Base-by-base conservation (phyloP, 768 basidiomycete genomes). In the Kwoniella sp. region DNA sequence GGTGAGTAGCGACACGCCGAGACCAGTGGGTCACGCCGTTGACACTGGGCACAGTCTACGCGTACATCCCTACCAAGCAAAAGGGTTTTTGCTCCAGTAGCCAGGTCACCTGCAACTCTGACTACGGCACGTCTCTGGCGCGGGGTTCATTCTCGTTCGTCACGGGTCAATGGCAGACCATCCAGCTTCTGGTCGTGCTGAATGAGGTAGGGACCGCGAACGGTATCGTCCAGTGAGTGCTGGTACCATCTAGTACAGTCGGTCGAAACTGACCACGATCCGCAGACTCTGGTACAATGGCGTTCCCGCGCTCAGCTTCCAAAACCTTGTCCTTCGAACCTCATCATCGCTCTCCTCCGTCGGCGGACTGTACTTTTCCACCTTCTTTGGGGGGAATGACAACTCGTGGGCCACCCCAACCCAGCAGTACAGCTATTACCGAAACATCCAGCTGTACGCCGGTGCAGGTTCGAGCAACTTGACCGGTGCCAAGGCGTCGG, bases 311-410 rank as follows among this genome's bases (percentile, higher is more conserved):
- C 67, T 87, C 12, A 75, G 79, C 37, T 82, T 86, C 67, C 67
- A 77, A 23, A 78, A 82, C 59, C 76, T 90, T 19, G 82, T 84
- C 62, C 79, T 88, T 50, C 83, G 89, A 22, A 78, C 78, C 20
- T 77, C 74, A 26, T 70, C 79, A 19, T 72, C 74, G 22, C 74
- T 90, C 22, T 68, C 75, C 8, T 58, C 57, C 17, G 79, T 82
- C 8, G 83, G 83, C 28, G 88, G 89, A 7, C 71, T 89, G 41
- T 89, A 81, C 75, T 86, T 90, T 73, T 89, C 88, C 82, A 88
- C 86, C 19, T 89, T 89, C 77, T 89, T 88, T 66, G 88, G 87
- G 74, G 88, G 86, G 77, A 57, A 69, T 53, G 86, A 91, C 63
- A 50, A 76, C 3, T 79, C 79, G 29, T 91, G 85, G 86, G 84